A percentile compares a stretch with the other conserved stretches of the same genome.
phyloP scores from a whole-genome alignment of 2,329 filamentous ascomycete genomes.

The Fonsecaea nubica region DNA sequence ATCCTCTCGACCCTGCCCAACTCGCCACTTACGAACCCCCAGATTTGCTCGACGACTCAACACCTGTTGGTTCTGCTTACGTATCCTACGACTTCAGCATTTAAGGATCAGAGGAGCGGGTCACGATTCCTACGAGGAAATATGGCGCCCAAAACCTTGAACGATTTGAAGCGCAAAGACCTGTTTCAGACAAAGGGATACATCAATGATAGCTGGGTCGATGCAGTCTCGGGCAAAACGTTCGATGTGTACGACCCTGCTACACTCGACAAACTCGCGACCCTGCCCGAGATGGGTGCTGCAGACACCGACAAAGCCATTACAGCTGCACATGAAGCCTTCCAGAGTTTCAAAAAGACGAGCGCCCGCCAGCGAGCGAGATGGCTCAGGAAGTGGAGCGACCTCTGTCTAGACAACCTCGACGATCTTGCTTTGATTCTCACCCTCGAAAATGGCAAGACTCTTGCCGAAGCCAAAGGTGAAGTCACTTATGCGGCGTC shows the following conservation, averaged over 20 bases:
- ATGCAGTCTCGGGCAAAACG: constrained; percentile 83
- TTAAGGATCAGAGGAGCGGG: not conserved
- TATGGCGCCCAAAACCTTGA: constrained; percentile 33
- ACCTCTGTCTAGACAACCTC: constrained; percentile 68
- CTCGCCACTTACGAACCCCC: not conserved
- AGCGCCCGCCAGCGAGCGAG: constrained; percentile 67
- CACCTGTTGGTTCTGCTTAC: not conserved
- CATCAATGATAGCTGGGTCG: constrained; percentile 67
- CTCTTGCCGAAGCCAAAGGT: constrained; percentile 57
- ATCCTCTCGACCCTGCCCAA: not conserved
- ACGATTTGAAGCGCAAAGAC: constrained; percentile 40
- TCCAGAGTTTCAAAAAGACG: constrained; percentile 65
- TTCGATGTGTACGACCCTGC: constrained; percentile 87
- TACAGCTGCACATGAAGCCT: constrained; percentile 75
- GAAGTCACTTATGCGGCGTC: constrained; percentile 57
- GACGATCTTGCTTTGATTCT: constrained; percentile 64
- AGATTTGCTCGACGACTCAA: not conserved
- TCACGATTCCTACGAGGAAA: not conserved
- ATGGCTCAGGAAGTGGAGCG: constrained; percentile 71
- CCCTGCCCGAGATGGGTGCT: constrained; percentile 78
- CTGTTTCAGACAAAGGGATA: constrained; percentile 41
- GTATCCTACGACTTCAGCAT: not conserved
- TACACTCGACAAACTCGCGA: constrained; percentile 79
- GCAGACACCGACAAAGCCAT: constrained; percentile 83
- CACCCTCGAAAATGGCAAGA: constrained; percentile 68